These are phyloP conservation scores for Trichophyton verrucosum DNA, from an alignment of 2,329 filamentous ascomycete species.

Conservation along the genomic window DNA sequence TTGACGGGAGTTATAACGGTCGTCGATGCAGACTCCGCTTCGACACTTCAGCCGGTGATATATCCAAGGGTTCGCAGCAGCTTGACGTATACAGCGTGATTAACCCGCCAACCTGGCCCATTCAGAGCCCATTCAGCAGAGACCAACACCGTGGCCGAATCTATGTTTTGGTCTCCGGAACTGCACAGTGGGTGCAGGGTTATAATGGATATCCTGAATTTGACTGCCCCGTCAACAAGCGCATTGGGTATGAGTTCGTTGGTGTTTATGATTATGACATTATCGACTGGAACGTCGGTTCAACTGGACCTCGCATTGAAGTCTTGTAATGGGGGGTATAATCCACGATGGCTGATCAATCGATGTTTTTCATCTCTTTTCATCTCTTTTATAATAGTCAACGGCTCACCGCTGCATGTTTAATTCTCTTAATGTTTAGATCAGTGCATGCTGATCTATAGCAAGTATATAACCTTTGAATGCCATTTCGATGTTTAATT, in stretches of 20 bases:
- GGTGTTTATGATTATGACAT: conserved; percentile 17
- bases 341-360: not conserved
- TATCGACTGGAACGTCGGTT: conserved; percentile 18
- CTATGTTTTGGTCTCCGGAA: conserved; percentile 10
- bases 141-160: conserved; percentile 17
- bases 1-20: conserved; percentile 11
- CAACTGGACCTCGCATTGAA: conserved; percentile 15
- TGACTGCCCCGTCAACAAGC: conserved; percentile 15
- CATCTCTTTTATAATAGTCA: not conserved
- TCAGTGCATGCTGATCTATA: too few relatives aligned
- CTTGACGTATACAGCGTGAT: conserved; percentile 18
- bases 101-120: conserved; percentile 11
- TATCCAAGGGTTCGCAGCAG: conserved; percentile 16
- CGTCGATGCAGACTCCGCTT: conserved; percentile 17
- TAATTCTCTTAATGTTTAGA: too few relatives aligned
- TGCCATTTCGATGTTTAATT: too few relatives aligned
- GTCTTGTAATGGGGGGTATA: conserved; percentile 4
- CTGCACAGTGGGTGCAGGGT: conserved; percentile 15
- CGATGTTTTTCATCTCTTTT: not conserved
- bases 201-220: conserved; percentile 17
- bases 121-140: conserved; percentile 7
- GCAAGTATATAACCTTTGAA: too few relatives aligned
- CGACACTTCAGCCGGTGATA: conserved; percentile 15
- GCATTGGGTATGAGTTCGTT: conserved; percentile 19
- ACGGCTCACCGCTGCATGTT: too few relatives aligned